phyloP scores from a whole-genome alignment of 2,329 filamentous ascomycete genomes.

The Diaporthe citriasiana region DNA sequence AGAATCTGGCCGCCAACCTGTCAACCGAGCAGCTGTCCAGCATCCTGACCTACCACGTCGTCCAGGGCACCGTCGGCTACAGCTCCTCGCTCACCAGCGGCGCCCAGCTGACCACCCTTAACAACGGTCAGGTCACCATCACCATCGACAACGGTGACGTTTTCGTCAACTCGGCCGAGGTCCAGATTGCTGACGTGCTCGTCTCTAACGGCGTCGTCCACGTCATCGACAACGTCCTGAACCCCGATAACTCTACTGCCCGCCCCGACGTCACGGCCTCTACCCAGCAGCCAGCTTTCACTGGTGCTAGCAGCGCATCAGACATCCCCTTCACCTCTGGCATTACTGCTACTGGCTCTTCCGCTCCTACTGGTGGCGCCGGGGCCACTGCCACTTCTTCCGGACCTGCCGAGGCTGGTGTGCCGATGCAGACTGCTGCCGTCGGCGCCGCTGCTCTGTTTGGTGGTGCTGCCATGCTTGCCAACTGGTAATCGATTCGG shows the following conservation, averaged over 20 bases:
- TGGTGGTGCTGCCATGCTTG: constrained; percentile 35
- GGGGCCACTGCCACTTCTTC: constrained; percentile 7
- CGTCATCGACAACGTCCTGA: constrained; percentile 68
- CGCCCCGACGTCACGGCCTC: constrained; percentile 54
- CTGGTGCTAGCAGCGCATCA: constrained; percentile 45
- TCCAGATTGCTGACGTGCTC: constrained; percentile 67
- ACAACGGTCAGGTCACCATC: constrained; percentile 64
- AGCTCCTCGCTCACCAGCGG: constrained; percentile 54
- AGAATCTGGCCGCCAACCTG: constrained; percentile 63
- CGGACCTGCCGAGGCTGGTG: background rate
- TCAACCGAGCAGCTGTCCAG: constrained; percentile 60
- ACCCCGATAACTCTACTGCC: constrained; percentile 55
- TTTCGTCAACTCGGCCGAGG: constrained; percentile 67
- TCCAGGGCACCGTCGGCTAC: constrained; percentile 69
- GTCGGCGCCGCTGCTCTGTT: constrained; percentile 37
- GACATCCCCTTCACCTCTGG: constrained; percentile 35
- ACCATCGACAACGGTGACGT: constrained; percentile 56
- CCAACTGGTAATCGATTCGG: background rate
- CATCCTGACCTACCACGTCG: constrained; percentile 75
- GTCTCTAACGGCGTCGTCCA: constrained; percentile 71
- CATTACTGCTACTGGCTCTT: constrained; percentile 3
- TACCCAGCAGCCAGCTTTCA: constrained; percentile 54
- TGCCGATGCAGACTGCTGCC: constrained; percentile 37
- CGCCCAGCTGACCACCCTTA: constrained; percentile 51
- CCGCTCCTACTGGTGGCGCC: constrained; percentile 6